Conservation (phyloP, 2,329 filamentous ascomycete genomes). For the Cucurbitaria berberidis region DNA sequence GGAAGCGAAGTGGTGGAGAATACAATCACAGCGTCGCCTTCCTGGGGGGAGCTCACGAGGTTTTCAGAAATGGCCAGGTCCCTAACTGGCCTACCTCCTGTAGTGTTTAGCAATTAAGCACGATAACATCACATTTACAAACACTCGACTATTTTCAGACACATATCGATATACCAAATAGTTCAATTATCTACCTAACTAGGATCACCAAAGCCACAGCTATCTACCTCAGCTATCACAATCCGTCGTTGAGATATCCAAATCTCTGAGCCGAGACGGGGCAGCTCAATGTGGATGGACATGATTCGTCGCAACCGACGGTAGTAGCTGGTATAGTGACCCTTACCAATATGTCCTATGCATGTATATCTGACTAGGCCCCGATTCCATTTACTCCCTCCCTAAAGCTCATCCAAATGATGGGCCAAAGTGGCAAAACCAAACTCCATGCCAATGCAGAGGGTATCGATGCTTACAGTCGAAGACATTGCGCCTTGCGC, state of each 20-base stretch:
- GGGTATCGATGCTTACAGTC: constrained; percentile 36
- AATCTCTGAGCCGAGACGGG: constrained; percentile 2
- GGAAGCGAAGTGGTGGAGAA: not conserved
- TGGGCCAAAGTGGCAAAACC: constrained; percentile 2
- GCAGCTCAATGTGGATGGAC: not conserved
- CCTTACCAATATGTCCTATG: not conserved
- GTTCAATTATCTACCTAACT: constrained; percentile 2
- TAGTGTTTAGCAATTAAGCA: too few species aligned
- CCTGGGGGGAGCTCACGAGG: not conserved
- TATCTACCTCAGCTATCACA: constrained; percentile 2
- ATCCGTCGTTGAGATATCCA: constrained; percentile 1
- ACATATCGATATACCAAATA: constrained; percentile 3
- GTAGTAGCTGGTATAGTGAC: not conserved
- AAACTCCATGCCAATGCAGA: constrained; percentile 25
- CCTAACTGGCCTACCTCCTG: too few species aligned
- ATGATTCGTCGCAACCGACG: not conserved
- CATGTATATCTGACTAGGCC: not conserved
- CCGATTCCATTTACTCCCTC: not conserved
- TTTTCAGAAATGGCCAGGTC: too few species aligned
- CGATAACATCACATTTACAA: too few species aligned
- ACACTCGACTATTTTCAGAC: too few species aligned
- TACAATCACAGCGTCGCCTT: not conserved
- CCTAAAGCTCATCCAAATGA: not conserved
- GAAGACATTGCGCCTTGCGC: constrained; percentile 22
- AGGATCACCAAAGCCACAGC: constrained; percentile 1